Conservation (phyloP, 495 filamentous ascomycete species). For the Hyaloscypha variabilis region DNA sequence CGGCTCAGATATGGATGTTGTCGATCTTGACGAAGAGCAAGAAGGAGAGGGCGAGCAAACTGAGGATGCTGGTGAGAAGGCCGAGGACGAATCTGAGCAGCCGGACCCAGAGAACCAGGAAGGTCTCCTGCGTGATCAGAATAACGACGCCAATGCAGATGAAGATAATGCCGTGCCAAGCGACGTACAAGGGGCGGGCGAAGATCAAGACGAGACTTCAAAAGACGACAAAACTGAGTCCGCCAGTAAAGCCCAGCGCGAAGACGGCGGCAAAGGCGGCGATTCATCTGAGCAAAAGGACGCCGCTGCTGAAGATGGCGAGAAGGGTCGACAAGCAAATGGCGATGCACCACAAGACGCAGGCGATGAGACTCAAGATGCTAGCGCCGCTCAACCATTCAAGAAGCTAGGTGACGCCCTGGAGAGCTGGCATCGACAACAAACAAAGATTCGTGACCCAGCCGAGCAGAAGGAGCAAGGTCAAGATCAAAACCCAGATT, state of each 20-base stretch:
- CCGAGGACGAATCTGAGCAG: conserved; percentile 45
- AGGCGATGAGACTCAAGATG: conserved; percentile 47
- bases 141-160: conserved; percentile 53
- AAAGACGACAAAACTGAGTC: conserved; percentile 44
- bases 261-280: conserved; percentile 50
- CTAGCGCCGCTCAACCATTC: conserved; percentile 64
- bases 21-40: conserved; percentile 33
- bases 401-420: conserved; percentile 91
- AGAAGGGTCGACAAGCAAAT: conserved; percentile 40
- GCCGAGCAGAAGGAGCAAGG: conserved; percentile 57
- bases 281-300: conserved; percentile 51
- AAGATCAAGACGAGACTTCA: conserved; percentile 58
- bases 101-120: conserved; percentile 50
- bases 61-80: conserved; percentile 36
- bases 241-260: conserved; percentile 48
- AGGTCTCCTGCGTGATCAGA: conserved; percentile 36
- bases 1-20: conserved; percentile 35
- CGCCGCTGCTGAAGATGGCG: conserved; percentile 51
- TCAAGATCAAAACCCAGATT: conserved; percentile 47
- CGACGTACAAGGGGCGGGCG: conserved; percentile 57
- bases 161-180: conserved; percentile 70
- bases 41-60: conserved; percentile 32
- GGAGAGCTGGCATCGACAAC: conserved; percentile 88
- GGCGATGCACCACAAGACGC: conserved; percentile 57
- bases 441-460: conserved; percentile 74